These are phyloP conservation scores for Aristolochia contorta DNA, from an alignment of 164 flowering plant genomes.

Conservation along the genomic window DNA sequence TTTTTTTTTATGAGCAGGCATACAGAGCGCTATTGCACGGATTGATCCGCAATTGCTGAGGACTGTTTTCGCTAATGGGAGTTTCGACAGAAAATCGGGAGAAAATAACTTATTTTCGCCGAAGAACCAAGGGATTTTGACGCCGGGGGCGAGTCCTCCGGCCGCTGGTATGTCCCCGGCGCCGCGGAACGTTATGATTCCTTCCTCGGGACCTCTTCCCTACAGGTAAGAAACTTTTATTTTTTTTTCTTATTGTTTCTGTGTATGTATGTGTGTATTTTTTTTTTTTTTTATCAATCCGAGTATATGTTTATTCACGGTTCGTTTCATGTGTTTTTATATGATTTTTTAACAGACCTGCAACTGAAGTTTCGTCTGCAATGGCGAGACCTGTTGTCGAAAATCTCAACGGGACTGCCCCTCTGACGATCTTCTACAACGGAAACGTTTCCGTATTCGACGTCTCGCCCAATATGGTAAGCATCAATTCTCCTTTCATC, in stretches of 20 bases:
- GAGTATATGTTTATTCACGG: background rate
- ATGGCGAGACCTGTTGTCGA: slow-evolving; percentile 10
- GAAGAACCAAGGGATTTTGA: background rate
- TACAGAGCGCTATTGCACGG: slow-evolving; percentile 48
- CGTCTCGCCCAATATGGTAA: slow-evolving; percentile 18
- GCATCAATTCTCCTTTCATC: background rate
- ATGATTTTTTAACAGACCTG: background rate
- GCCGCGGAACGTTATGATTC: background rate
- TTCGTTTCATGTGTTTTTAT: background rate
- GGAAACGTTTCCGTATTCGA: slow-evolving; percentile 25
- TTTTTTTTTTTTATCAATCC: background rate
- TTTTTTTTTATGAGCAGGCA: slow-evolving; percentile 16
- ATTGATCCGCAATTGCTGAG: slow-evolving; percentile 54
- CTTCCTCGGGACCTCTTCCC: slow-evolving; percentile 2
- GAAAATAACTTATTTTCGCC: background rate
- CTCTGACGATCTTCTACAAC: slow-evolving; percentile 35
- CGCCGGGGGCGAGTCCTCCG: background rate
- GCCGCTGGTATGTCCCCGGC: no score
- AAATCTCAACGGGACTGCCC: slow-evolving; percentile 24
- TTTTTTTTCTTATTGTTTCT: background rate
- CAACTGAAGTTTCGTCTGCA: background rate
- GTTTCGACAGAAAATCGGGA: background rate
- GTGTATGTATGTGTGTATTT: no score
- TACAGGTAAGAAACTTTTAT: background rate
- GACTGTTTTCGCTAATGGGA: slow-evolving; percentile 23